A percentile compares a stretch with the other conserved stretches of the same genome.
These are phyloP conservation scores for Magnusiomyces paraingens DNA, from an alignment of 1,139 yeast species.

Conservation along the genomic window DNA sequence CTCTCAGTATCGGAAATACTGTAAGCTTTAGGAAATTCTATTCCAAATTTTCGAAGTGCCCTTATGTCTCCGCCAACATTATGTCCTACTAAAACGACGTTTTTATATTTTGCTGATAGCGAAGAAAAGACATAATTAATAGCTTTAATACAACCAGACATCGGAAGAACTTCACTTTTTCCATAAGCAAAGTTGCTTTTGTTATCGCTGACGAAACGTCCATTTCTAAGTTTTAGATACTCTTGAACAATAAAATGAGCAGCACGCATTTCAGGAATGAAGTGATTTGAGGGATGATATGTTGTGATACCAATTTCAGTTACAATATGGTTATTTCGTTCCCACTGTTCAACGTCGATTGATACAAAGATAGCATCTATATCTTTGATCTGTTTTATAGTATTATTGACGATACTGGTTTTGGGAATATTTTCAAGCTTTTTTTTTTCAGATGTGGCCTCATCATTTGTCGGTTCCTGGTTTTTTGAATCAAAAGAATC, in stretches of 20 bases:
- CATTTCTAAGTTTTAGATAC: conserved; percentile 42
- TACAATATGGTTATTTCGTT: conserved; percentile 39
- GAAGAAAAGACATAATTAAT: conserved; percentile 14
- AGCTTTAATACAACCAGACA: conserved; percentile 18
- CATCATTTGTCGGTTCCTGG: no score
- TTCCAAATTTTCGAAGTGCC: no score
- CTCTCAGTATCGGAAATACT: no score
- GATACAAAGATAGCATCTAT: conserved; percentile 27
- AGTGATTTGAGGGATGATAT: conserved; percentile 45
- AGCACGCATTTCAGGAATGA: conserved; percentile 15
- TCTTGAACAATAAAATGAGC: conserved; percentile 55
- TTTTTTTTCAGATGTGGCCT: no score
- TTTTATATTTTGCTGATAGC: conserved; percentile 16
- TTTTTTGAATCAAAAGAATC: no score
- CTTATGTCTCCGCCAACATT: no score
- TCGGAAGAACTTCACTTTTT: conserved; percentile 17
- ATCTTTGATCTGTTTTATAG: neutral
- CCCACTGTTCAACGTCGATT: conserved; percentile 65
- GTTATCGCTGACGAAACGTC: conserved; percentile 57
- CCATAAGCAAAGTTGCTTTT: conserved; percentile 52
- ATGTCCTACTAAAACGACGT: no score
- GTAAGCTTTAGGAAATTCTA: no score
- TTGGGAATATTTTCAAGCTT: no score
- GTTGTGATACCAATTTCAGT: conserved; percentile 68
- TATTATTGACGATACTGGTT: neutral